phyloP scores from a whole-genome alignment of 495 filamentous ascomycete species.

The Aspergillus indologenus region DNA sequence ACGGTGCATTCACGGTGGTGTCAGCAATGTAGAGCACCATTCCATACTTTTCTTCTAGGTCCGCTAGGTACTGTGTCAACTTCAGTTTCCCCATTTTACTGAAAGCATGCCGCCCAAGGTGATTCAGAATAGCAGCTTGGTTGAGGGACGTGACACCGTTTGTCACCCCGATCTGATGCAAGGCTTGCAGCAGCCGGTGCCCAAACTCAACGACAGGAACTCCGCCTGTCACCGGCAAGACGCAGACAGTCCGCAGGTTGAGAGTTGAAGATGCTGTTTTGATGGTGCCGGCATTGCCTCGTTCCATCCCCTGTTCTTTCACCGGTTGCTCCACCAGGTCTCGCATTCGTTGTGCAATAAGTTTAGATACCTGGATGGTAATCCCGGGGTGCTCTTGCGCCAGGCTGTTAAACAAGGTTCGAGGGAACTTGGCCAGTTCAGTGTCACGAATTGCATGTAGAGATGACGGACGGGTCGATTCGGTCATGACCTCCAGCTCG shows the following conservation, averaged over 20 bases:
- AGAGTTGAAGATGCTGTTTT: constrained; percentile 79
- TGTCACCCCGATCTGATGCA: constrained; percentile 81
- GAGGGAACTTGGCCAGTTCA: constrained; percentile 92
- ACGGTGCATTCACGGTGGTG: constrained; percentile 91
- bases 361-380: constrained; percentile 97
- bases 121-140: constrained; percentile 89
- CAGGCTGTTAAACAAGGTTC: constrained; percentile 94
- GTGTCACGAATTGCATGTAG: constrained; percentile 96
- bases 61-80: constrained; percentile 91
- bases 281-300: constrained; percentile 52
- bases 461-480: constrained; percentile 82
- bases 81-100: constrained; percentile 97
- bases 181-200: constrained; percentile 79
- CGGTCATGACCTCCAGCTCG: constrained; percentile 95
- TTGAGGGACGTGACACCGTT: constrained; percentile 92
- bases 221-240: constrained; percentile 85
- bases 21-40: constrained; percentile 97
- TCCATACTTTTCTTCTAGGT: constrained; percentile 95
- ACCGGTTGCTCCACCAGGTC: constrained; percentile 77
- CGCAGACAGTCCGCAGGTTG: constrained; percentile 89
- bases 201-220: constrained; percentile 94
- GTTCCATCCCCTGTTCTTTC: constrained; percentile 62
- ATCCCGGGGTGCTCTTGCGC: constrained; percentile 96
- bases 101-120: constrained; percentile 92
- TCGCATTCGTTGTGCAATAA: constrained; percentile 94